phyloP scores from a whole-genome alignment of 805 yeast species.

The Saccharomycopsis vini region DNA sequence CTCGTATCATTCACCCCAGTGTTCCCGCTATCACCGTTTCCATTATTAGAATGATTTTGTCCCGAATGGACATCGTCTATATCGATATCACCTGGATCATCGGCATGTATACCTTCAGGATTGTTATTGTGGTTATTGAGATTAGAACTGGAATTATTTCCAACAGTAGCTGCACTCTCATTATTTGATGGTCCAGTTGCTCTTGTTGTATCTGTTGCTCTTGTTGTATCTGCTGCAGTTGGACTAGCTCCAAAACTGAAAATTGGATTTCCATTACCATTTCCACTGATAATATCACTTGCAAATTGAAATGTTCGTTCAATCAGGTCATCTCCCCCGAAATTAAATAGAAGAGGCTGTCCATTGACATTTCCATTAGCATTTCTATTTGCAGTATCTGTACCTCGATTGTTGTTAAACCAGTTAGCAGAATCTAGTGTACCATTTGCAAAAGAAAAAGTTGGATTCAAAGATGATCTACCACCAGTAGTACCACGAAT shows the following conservation, averaged over 20 bases:
- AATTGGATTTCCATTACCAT: neutral
- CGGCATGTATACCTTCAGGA: neutral
- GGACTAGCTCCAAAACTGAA: neutral
- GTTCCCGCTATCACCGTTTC: neutral
- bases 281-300: neutral
- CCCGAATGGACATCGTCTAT: too few species aligned
- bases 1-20: too few species aligned
- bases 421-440: neutral
- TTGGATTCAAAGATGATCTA: neutral
- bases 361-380: neutral
- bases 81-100: constrained; percentile 7
- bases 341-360: neutral
- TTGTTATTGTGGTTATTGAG: constrained; percentile 2
- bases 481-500: too few species aligned
- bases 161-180: neutral
- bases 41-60: neutral
- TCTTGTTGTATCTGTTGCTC: neutral
- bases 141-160: constrained; percentile 2
- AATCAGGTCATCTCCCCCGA: neutral
- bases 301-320: neutral
- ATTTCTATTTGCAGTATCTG: neutral
- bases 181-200: neutral
- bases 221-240: neutral
- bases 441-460: too few species aligned
- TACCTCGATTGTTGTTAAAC: neutral